These are phyloP conservation scores for Suillus sp. DNA, from an alignment of 768 basidiomycete genomes.

Conservation along the genomic window DNA sequence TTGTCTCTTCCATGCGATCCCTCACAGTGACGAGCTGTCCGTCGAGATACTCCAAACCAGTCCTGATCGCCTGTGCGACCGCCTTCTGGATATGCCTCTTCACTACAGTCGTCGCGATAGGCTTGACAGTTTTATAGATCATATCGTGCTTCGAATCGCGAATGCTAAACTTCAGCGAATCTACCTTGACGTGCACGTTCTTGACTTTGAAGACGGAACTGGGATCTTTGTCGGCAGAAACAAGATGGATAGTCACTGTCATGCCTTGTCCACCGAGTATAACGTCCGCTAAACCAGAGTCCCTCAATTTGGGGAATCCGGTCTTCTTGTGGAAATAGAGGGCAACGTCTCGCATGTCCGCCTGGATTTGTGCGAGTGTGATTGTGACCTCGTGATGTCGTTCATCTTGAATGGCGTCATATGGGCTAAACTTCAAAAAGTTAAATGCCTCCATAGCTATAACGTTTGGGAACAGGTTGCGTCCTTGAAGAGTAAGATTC, in stretches of 20 bases:
- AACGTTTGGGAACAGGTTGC: conserved; percentile 86
- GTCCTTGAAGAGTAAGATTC: conserved; percentile 85
- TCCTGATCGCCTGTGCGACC: conserved; percentile 66
- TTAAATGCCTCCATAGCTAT: conserved; percentile 78
- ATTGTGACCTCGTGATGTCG: conserved; percentile 73
- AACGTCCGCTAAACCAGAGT: conserved; percentile 86
- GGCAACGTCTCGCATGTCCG: conserved; percentile 90
- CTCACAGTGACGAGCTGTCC: conserved; percentile 87
- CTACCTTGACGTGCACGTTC: conserved; percentile 77
- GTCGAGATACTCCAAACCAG: conserved; percentile 85
- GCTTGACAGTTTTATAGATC: conserved; percentile 82
- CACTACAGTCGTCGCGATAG: conserved; percentile 79
- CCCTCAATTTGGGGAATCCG: conserved; percentile 77
- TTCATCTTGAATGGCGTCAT: conserved; percentile 55
- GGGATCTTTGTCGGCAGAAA: conserved; percentile 59
- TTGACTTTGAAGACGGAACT: conserved; percentile 75
- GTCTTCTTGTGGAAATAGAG: conserved; percentile 90
- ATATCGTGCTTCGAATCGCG: conserved; percentile 90
- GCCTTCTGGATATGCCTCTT: conserved; percentile 71
- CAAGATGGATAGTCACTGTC: conserved; percentile 64
- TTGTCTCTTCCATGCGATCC: conserved; percentile 73
- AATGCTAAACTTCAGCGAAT: conserved; percentile 86
- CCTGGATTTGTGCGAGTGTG: conserved; percentile 83
- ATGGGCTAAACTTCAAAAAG: conserved; percentile 83
- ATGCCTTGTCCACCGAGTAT: conserved; percentile 84